Evolutionary conservation across 768 basidiomycete species (phyloP), one percentile per base, ranked within the genome.

Genomic region (Cyclocybe cylindracea): DNA sequence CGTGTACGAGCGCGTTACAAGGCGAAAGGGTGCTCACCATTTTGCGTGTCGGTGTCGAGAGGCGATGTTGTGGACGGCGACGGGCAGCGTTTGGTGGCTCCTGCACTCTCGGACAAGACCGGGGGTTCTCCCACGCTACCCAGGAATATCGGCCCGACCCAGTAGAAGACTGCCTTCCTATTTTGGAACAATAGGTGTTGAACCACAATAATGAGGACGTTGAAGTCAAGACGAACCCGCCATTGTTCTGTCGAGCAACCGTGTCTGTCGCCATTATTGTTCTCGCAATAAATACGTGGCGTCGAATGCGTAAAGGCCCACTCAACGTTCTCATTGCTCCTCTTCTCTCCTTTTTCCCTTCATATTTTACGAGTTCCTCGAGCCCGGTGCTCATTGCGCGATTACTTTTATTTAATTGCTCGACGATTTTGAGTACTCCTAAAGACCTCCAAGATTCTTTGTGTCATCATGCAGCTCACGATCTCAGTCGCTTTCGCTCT

Each of bases 51-150:
- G 65, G 52, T 60, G 70, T 72, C 69, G 70, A 68, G 60, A 54
- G 68, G 58, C 68, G 71, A 66, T 72, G 68, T 63, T 59, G 65
- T 62, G 66, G 67, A 67, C 68, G 59, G 59, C 68, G 66, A 57
- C 65, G 58, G 62, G 58, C 55, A 62, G 63, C 44, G 46, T 63
- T 61, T 57, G 63, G 57, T 49, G 50, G 55, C 63, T 61, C 59
- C 48, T 50, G 47, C 57, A 39, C 34, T 47, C 58, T 68, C 67
- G 69, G 70, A 56, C 60, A 56, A 53, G 50, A 54, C 60, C 56
- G 61, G 5, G 24, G 24, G 24, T 66, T 67, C 68, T 61, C 68
- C 68, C 69, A 33, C 24, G 46, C 32, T 53, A 55, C 19, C 56
- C 56, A 56, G 58, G 19, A 14, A 33, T 34, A 11, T 31, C 35